Conservation (phyloP, 1,139 yeast genomes). For the Kodamaea sp. region DNA sequence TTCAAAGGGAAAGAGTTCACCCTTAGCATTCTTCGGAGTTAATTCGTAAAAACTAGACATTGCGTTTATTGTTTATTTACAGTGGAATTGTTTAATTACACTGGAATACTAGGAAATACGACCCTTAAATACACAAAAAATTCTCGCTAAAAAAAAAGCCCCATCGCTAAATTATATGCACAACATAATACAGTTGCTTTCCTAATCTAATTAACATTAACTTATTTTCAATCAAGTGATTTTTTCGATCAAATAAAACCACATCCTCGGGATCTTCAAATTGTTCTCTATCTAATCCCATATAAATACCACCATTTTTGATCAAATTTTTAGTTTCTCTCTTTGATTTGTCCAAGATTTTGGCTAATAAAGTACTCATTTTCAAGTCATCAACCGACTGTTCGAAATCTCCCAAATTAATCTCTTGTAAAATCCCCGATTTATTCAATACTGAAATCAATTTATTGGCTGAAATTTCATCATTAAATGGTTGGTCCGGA, state of each 20-base stretch:
- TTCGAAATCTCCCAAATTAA: slow-evolving; percentile 32
- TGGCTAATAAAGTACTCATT: slow-evolving; percentile 39
- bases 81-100: neutral
- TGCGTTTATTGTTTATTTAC: neutral
- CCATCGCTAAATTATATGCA: slow-evolving; percentile 30
- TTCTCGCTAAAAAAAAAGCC: neutral
- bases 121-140: no score
- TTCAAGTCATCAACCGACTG: slow-evolving; percentile 30
- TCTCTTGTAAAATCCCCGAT: slow-evolving; percentile 55
- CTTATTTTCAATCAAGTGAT: slow-evolving; percentile 54
- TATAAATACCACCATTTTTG: slow-evolving; percentile 68
- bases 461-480: slow-evolving; percentile 46
- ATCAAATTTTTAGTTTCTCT: slow-evolving; percentile 62
- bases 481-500: slow-evolving; percentile 47
- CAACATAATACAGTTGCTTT: slow-evolving; percentile 60
- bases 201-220: slow-evolving; percentile 72
- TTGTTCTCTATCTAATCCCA: slow-evolving; percentile 62
- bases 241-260: slow-evolving; percentile 40
- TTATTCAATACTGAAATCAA: slow-evolving; percentile 56
- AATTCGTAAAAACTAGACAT: slow-evolving; percentile 44
- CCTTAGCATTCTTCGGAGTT: slow-evolving; percentile 35
- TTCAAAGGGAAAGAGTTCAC: slow-evolving; percentile 44
- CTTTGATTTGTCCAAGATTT: slow-evolving; percentile 37
- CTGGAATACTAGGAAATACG: neutral
- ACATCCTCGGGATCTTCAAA: slow-evolving; percentile 48